These are phyloP conservation scores for Madurella fahalii DNA, from an alignment of 2,329 filamentous ascomycete species.

Conservation along the genomic window DNA sequence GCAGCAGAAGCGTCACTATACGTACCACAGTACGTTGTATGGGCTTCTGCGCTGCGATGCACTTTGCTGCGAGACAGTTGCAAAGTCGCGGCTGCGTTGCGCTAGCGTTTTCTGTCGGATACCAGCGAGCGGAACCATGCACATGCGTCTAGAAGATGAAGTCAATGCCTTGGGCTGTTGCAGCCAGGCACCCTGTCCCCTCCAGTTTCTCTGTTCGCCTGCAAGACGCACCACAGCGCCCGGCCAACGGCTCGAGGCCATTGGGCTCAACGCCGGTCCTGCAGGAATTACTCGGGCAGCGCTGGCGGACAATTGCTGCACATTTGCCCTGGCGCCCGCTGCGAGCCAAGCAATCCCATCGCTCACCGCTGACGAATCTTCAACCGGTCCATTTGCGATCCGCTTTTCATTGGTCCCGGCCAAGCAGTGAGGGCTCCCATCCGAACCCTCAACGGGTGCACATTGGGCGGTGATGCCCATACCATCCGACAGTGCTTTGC, in stretches of 20 bases:
- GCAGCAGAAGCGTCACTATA: conserved; percentile 3
- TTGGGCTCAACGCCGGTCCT: conserved; percentile 3
- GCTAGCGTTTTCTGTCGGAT: not conserved
- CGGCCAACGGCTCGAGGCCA: not conserved
- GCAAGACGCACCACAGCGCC: conserved; percentile 6
- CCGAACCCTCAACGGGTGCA: not conserved
- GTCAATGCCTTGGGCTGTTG: not conserved
- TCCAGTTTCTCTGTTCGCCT: not conserved
- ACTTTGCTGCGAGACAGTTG: conserved; percentile 7
- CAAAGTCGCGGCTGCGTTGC: not conserved
- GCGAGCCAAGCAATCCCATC: not conserved
- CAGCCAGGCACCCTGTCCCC: not conserved
- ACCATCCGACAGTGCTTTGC: too few species aligned
- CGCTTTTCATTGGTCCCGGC: not conserved
- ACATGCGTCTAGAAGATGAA: not conserved
- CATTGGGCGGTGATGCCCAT: conserved; percentile 6
- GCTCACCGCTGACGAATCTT: conserved; percentile 4
- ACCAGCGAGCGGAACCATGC: not conserved
- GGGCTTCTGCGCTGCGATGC: not conserved
- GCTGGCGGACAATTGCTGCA: not conserved
- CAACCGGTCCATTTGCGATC: not conserved
- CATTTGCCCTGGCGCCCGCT: not conserved
- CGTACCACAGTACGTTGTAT: too few species aligned
- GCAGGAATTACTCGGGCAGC: not conserved
- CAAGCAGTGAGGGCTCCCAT: not conserved